Evolutionary conservation across 2,329 filamentous ascomycete species (phyloP).

Genomic region (Dothiorella sarmentorum): DNA sequence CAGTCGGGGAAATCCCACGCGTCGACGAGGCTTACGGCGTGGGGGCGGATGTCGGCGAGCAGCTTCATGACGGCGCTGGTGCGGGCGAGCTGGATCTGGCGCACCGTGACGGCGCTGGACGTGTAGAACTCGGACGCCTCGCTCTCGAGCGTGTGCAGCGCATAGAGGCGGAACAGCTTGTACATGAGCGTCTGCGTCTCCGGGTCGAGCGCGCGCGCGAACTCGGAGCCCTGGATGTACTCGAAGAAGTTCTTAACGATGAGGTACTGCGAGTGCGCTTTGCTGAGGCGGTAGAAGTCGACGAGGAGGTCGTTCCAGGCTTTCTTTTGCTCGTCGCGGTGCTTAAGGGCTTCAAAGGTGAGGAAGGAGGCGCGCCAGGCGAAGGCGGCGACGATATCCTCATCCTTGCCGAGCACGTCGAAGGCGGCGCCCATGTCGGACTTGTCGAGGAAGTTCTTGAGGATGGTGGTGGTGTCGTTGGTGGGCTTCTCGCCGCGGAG

Average conservation of each 20-base stretch:
- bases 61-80: slow-evolving; percentile 67
- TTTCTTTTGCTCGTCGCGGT: slow-evolving; percentile 70
- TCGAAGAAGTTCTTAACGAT: slow-evolving; percentile 78
- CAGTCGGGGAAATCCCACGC: slow-evolving; percentile 75
- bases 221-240: slow-evolving; percentile 55
- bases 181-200: slow-evolving; percentile 59
- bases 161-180: slow-evolving; percentile 64
- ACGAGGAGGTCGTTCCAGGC: slow-evolving; percentile 75
- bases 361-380: slow-evolving; percentile 72
- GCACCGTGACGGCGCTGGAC: slow-evolving; percentile 61
- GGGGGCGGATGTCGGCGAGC: slow-evolving; percentile 68
- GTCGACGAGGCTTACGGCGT: slow-evolving; percentile 69
- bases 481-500: slow-evolving; percentile 60
- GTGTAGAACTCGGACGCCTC: slow-evolving; percentile 72
- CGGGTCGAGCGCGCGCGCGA: slow-evolving; percentile 53
- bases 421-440: slow-evolving; percentile 70
- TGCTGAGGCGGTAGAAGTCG: slow-evolving; percentile 73
- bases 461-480: slow-evolving; percentile 67
- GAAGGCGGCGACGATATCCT: slow-evolving; percentile 69
- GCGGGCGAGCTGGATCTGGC: slow-evolving; percentile 67
- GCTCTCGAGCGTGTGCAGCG: slow-evolving; percentile 63
- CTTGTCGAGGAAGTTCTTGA: slow-evolving; percentile 61
- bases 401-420: slow-evolving; percentile 67
- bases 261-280: slow-evolving; percentile 73
- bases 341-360: slow-evolving; percentile 71